phyloP scores from a whole-genome alignment of 441 rosid species.

The Mallotus japonicus region DNA sequence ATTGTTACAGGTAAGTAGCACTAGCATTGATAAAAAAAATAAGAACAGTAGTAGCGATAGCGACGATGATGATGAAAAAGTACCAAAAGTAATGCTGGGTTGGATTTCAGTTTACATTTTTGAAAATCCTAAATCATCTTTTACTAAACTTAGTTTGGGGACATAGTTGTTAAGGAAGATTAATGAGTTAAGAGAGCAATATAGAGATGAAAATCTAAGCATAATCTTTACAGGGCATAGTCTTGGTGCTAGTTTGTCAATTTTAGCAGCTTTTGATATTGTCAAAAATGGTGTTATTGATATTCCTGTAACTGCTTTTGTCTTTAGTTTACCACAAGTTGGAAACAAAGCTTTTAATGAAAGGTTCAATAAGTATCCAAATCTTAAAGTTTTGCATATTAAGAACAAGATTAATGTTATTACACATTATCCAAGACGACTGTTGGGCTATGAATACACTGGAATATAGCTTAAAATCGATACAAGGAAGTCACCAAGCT shows the following conservation, averaged over 20 bases:
- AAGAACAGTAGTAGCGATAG: conserved; percentile 26
- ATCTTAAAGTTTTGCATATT: conserved; percentile 57
- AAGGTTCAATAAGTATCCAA: conserved; percentile 40
- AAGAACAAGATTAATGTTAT: conserved; percentile 62
- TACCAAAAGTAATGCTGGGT: conserved; percentile 68
- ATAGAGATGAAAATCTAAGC: conserved; percentile 52
- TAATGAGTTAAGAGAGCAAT: conserved; percentile 42
- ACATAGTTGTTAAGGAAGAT: conserved; percentile 50
- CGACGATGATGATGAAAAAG: conserved; percentile 42
- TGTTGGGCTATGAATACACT: conserved; percentile 50
- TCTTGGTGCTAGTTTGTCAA: conserved; percentile 70
- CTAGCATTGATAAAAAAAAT: background rate
- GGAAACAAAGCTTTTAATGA: conserved; percentile 68
- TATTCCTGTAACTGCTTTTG: conserved; percentile 62
- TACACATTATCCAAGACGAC: conserved; percentile 58
- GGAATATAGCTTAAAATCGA: conserved; percentile 59
- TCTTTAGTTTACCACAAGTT: conserved; percentile 72
- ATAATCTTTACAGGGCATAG: conserved; percentile 73
- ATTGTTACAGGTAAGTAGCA: conserved; percentile 26
- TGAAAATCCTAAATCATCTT: conserved; percentile 48
- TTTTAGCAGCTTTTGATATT: conserved; percentile 59
- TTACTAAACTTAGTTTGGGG: conserved; percentile 56
- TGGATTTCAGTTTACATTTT: conserved; percentile 76
- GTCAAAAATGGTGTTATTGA: conserved; percentile 59
- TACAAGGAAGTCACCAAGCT: conserved; percentile 60